These are phyloP conservation scores for Dichotomocladium elegans DNA, from an alignment of 371 early-diverging fungal species.

Conservation along the genomic window DNA sequence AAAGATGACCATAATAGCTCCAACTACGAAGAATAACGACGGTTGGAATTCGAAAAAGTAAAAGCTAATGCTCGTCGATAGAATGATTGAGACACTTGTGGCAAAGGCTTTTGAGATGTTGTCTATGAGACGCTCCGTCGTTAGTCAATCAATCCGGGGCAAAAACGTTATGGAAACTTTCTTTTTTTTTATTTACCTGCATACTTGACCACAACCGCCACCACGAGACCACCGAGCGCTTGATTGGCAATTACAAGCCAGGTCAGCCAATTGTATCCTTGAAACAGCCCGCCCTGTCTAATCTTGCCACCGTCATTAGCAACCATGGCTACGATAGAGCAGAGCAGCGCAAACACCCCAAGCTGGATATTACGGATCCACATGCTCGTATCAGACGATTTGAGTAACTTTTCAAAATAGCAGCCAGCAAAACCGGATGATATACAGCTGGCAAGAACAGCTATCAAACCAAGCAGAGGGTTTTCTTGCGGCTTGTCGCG, in stretches of 20 bases:
- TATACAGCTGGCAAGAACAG: slow-evolving; percentile 60
- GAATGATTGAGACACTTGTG: slow-evolving; percentile 83
- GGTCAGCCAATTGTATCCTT: slow-evolving; percentile 72
- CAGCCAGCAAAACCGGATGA: slow-evolving; percentile 72
- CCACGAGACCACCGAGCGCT: slow-evolving; percentile 82
- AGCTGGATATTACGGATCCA: slow-evolving; percentile 84
- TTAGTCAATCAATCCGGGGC: background rate
- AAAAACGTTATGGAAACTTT: too few species aligned
- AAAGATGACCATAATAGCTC: slow-evolving; percentile 59
- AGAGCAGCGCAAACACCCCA: slow-evolving; percentile 55
- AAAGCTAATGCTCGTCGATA: slow-evolving; percentile 70
- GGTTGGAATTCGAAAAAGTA: slow-evolving; percentile 75
- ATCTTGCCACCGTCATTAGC: slow-evolving; percentile 62
- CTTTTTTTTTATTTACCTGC: slow-evolving; percentile 29
- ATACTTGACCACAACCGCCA: slow-evolving; percentile 84
- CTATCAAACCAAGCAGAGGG: slow-evolving; percentile 56
- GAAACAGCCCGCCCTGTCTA: slow-evolving; percentile 65
- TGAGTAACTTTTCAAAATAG: slow-evolving; percentile 70
- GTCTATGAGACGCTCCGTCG: slow-evolving; percentile 38
- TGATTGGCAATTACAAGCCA: slow-evolving; percentile 74
- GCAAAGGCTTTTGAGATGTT: slow-evolving; percentile 89
- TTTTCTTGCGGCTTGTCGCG: slow-evolving; percentile 16
- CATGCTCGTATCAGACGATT: slow-evolving; percentile 54
- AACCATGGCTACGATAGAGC: slow-evolving; percentile 61
- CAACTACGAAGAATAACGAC: slow-evolving; percentile 65